Percentiles rank a stretch among this genome's conserved stretches.
phyloP scores from a whole-genome alignment of 495 filamentous ascomycete genomes.

The Penicillium egyptiacum region DNA sequence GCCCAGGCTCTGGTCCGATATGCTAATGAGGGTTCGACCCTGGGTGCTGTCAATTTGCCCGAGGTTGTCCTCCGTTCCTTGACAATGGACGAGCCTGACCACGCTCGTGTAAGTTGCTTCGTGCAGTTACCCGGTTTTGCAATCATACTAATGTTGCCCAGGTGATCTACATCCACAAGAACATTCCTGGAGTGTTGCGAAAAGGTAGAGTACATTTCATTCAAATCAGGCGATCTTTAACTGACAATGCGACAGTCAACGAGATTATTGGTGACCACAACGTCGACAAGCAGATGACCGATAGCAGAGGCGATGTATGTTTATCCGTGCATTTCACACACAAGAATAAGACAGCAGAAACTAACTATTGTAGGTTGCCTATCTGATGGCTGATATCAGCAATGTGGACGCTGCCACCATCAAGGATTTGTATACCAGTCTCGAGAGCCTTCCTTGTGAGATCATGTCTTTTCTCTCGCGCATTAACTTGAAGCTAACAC shows the following conservation, averaged over 20 bases:
- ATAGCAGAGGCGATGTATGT: constrained; percentile 83
- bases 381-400: constrained; percentile 97
- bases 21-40: constrained; percentile 86
- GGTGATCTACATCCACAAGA: constrained; percentile 94
- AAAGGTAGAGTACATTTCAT: constrained; percentile 52
- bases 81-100: constrained; percentile 82
- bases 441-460: constrained; percentile 82
- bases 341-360: not conserved
- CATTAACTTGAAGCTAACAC: constrained; percentile 14
- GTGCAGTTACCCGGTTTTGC: not conserved
- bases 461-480: constrained; percentile 11
- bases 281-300: constrained; percentile 97
- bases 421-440: constrained; percentile 75
- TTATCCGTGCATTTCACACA: not conserved
- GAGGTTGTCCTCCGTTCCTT: constrained; percentile 85
- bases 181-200: constrained; percentile 89
- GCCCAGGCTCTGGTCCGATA: constrained; percentile 82
- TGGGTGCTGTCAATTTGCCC: constrained; percentile 93
- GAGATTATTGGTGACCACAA: constrained; percentile 92
- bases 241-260: constrained; percentile 63
- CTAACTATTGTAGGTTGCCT: constrained; percentile 64
- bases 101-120: constrained; percentile 64
- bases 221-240: not conserved
- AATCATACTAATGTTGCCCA: constrained; percentile 28
- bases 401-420: constrained; percentile 76